Evolutionary conservation across 225 moss, liverwort and hornwort species (phyloP).

Genomic region (Bryoerythrophyllum caledonicum): DNA sequence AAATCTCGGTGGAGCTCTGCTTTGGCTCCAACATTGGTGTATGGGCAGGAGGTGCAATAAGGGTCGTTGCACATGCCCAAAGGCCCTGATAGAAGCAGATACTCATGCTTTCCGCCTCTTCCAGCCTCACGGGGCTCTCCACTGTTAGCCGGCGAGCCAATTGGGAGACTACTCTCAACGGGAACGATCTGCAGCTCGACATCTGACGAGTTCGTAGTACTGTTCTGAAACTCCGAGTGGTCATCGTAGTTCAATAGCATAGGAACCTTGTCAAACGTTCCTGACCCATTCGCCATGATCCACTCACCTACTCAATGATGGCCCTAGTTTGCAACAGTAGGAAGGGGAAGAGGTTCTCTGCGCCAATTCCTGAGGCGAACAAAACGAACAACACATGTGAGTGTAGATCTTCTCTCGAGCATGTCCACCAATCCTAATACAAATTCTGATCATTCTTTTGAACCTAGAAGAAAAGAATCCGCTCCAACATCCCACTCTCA

Average conservation of each 20-base stretch:
- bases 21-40: conserved; percentile 49
- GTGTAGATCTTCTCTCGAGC: neutral
- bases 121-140: conserved; percentile 18
- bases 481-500: neutral
- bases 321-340: neutral
- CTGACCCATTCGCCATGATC: conserved; percentile 23
- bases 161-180: neutral
- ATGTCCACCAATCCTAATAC: neutral
- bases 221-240: conserved; percentile 1
- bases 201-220: neutral
- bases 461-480: neutral
- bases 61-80: conserved; percentile 80
- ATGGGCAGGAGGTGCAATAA: conserved; percentile 71
- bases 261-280: conserved; percentile 14
- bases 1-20: conserved; percentile 18
- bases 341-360: conserved; percentile 1
- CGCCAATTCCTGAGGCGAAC: neutral
- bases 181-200: conserved; percentile 14
- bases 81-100: conserved; percentile 70
- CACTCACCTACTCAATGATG: neutral
- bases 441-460: conserved; percentile 4
- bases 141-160: neutral
- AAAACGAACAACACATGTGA: neutral
- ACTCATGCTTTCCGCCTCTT: conserved; percentile 49
- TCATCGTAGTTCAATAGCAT: conserved; percentile 26